Base-by-base conservation (phyloP, 345 rosid species). In the Salix viminalis region DNA sequence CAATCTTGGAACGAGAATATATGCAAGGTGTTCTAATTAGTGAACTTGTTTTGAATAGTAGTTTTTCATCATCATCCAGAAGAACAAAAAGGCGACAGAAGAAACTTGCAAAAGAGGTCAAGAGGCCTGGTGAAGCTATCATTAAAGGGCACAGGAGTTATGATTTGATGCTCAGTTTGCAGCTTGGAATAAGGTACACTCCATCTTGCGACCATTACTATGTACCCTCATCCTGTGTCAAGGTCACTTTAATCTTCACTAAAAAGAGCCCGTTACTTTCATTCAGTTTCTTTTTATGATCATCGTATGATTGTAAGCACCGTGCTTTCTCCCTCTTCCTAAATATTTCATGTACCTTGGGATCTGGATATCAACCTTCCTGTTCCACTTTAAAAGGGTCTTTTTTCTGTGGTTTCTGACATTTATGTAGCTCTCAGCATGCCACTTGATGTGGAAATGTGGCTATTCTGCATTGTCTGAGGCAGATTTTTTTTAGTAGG, bases 121-220 rank as follows among this genome's bases (percentile, higher is more conserved):
- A 90, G 86, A 91, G 88, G 87, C 94, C 97, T 15, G 99, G 99
- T 23, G 98, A 96, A 90, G 81, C 91, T 75, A 94, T 96, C 84
- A 90, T 93, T 68, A 91, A 96, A 89, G 99, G 99, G 76, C 99
- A 96, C 68, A 79, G 97, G 75, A 91, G 99, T 89, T 96, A 96
- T 75, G 98, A 96, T 88, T 83, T 96, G 85, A 96, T 96, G 98
- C 91, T 96, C 26, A 91, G 85, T 86, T 83, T 96, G 88, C 98
- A 91, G 90, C 94, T 96, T 79, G 99, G 99, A 65, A 96, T 96
- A 82, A 91, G 98, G 98, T 95, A 84, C 13, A 54, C 26, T 32
- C 19, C 14, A 34, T 23, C 70, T 67, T 68, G 16, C 34, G 18
- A 28, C 56, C 56, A 21, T 26, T 64, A 37, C 26, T 37, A 69